Evolutionary conservation across 1,284 basidiomycete species (phyloP).

Genomic region (Fomitopsis betulina): DNA sequence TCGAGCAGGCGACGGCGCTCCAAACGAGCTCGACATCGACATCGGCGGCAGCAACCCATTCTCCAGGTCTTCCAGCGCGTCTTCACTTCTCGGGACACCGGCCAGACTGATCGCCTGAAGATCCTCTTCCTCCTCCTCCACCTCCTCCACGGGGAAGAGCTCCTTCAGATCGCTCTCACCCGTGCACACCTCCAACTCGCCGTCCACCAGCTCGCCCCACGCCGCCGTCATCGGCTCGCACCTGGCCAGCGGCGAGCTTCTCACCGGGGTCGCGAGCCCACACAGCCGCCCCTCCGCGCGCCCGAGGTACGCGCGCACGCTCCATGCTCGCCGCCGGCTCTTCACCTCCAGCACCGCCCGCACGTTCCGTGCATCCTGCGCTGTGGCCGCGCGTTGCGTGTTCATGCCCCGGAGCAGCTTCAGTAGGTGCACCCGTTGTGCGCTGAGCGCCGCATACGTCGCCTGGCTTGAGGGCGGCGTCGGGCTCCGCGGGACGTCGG

Average conservation of each 20-base stretch:
- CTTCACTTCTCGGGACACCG: slow-evolving; percentile 4
- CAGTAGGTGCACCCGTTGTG: slow-evolving; percentile 35
- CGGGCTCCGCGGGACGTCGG: slow-evolving; percentile 18
- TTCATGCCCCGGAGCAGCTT: slow-evolving; percentile 34
- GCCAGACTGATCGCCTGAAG: slow-evolving; percentile 7
- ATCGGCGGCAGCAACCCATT: slow-evolving; percentile 15
- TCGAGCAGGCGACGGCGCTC: slow-evolving; percentile 22
- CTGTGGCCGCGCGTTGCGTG: slow-evolving; percentile 31
- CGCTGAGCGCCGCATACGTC: slow-evolving; percentile 34
- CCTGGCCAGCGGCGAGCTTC: slow-evolving; percentile 36
- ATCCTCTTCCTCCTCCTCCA: slow-evolving; percentile 32
- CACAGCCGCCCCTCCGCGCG: slow-evolving; percentile 25
- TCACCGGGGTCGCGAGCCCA: slow-evolving; percentile 40
- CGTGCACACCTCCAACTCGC: slow-evolving; percentile 17
- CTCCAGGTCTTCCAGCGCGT: slow-evolving; percentile 13
- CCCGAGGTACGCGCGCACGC: slow-evolving; percentile 35
- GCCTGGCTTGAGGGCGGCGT: slow-evolving; percentile 18
- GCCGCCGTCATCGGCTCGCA: slow-evolving; percentile 25
- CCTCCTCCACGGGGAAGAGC: slow-evolving; percentile 48
- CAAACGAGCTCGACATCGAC: neutral
- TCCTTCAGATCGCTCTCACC: slow-evolving; percentile 22
- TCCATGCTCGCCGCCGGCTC: slow-evolving; percentile 51
- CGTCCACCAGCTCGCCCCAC: neutral
- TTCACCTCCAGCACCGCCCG: slow-evolving; percentile 45
- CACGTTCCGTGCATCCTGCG: slow-evolving; percentile 34